phyloP scores from a whole-genome alignment of 2,329 filamentous ascomycete species.

The Sclerotinia trifoliorum region DNA sequence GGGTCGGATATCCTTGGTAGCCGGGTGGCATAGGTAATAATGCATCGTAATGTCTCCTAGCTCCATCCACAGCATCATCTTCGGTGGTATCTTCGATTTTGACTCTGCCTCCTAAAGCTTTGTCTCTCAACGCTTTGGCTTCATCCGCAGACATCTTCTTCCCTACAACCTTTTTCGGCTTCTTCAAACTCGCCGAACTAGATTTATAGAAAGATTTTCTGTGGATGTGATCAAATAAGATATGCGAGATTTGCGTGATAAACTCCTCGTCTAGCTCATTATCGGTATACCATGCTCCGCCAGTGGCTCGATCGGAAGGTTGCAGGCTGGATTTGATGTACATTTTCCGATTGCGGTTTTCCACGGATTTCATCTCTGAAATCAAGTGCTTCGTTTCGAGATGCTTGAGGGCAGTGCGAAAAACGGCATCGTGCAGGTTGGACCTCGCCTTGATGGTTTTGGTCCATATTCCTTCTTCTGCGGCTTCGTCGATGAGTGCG shows the following conservation, averaged over 20 bases:
- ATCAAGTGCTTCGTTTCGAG: slow-evolving; percentile 82
- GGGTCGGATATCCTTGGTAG: slow-evolving; percentile 77
- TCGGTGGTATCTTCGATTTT: slow-evolving; percentile 28
- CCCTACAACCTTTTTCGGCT: slow-evolving; percentile 54
- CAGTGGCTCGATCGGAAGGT: slow-evolving; percentile 86
- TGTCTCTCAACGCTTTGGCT: slow-evolving; percentile 38
- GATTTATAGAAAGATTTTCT: slow-evolving; percentile 65
- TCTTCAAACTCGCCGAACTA: slow-evolving; percentile 44
- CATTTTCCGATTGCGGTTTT: slow-evolving; percentile 88
- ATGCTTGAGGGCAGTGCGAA: slow-evolving; percentile 79
- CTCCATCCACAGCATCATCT: slow-evolving; percentile 25
- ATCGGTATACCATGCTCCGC: slow-evolving; percentile 92
- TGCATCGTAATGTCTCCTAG: slow-evolving; percentile 29
- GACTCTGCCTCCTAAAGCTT: slow-evolving; percentile 26
- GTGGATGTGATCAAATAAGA: slow-evolving; percentile 73
- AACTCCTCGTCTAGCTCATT: slow-evolving; percentile 86
- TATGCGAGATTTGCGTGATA: slow-evolving; percentile 71
- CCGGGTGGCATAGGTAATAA: slow-evolving; percentile 57
- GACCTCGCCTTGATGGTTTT: slow-evolving; percentile 77
- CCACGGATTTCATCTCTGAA: slow-evolving; percentile 86
- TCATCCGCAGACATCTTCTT: slow-evolving; percentile 48
- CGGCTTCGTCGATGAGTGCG: slow-evolving; percentile 81
- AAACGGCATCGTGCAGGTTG: slow-evolving; percentile 78
- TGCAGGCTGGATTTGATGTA: slow-evolving; percentile 87
- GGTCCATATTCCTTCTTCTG: slow-evolving; percentile 85